phyloP scores from a whole-genome alignment of 768 basidiomycete species.

The Phanerochaete sordida region DNA sequence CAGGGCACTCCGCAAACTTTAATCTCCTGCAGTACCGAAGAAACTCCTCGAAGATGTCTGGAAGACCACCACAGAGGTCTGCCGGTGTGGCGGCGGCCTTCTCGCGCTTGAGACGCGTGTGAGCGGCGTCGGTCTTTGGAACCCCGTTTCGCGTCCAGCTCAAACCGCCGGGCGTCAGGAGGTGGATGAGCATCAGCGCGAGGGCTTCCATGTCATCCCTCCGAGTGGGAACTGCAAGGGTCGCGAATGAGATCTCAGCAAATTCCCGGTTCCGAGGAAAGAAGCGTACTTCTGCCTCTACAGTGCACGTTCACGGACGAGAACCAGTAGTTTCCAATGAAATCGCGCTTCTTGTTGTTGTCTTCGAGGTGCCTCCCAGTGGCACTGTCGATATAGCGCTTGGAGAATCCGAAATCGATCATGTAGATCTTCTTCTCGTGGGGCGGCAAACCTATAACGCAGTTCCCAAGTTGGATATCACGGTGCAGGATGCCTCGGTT shows the following conservation, averaged over 20 bases:
- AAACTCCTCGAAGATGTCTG: conserved; percentile 73
- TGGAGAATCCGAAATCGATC: conserved; percentile 87
- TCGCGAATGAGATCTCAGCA: background rate
- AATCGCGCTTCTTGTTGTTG: conserved; percentile 62
- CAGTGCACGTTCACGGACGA: conserved; percentile 77
- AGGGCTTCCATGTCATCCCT: conserved; percentile 77
- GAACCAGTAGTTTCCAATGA: conserved; percentile 86
- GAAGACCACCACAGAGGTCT: conserved; percentile 65
- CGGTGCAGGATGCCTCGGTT: conserved; percentile 68
- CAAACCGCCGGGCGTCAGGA: conserved; percentile 72
- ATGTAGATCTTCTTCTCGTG: conserved; percentile 65
- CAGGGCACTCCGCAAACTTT: conserved; percentile 63
- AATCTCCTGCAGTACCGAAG: conserved; percentile 67
- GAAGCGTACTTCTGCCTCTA: conserved; percentile 56
- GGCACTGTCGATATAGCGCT: conserved; percentile 64
- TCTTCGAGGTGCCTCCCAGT: conserved; percentile 72
- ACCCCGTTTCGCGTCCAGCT: conserved; percentile 81
- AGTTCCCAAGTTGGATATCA: conserved; percentile 79
- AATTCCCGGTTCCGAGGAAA: background rate
- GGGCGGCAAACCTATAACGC: conserved; percentile 57
- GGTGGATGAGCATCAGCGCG: conserved; percentile 77
- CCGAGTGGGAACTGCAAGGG: conserved; percentile 61
- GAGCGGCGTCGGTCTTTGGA: conserved; percentile 63
- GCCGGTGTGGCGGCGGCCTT: conserved; percentile 61
- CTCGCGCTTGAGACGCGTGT: conserved; percentile 59